These are phyloP conservation scores for Teunomyces funiuensis DNA, from an alignment of 805 yeast genomes.

Conservation along the genomic window DNA sequence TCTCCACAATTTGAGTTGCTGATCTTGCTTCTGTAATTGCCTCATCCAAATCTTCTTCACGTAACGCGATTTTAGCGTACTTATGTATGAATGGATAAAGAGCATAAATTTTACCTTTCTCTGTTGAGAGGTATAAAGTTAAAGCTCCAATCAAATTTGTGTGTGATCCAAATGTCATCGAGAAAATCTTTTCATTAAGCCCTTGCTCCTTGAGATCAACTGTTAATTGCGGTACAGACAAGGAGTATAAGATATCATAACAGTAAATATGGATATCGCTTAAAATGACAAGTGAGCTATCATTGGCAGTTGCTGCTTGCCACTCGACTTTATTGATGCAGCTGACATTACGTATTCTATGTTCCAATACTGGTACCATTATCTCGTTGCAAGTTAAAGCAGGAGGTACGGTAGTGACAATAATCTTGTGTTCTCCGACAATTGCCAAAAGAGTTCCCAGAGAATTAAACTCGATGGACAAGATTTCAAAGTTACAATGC, in stretches of 20 bases:
- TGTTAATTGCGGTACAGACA: conserved; percentile 17
- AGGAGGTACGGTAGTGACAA: conserved; percentile 32
- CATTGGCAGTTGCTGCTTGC: conserved; percentile 23
- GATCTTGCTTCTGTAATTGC: conserved; percentile 14
- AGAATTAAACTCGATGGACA: conserved; percentile 35
- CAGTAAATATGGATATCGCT: conserved; percentile 17
- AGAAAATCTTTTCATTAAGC: conserved; percentile 16
- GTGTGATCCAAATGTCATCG: conserved; percentile 31
- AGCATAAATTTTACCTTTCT: conserved; percentile 21
- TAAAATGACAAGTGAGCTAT: conserved; percentile 25
- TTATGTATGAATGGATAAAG: conserved; percentile 28
- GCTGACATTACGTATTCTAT: conserved; percentile 13
- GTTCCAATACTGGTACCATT: conserved; percentile 8
- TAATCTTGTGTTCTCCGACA: conserved; percentile 29
- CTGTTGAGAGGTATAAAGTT: conserved; percentile 29
- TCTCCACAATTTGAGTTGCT: conserved; percentile 13
- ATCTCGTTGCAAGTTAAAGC: conserved; percentile 1
- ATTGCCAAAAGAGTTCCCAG: conserved; percentile 45
- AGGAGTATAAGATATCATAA: conserved; percentile 22
- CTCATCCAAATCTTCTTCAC: conserved; percentile 13
- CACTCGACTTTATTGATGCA: conserved; percentile 27
- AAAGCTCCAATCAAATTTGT: conserved; percentile 24
- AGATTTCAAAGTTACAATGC: conserved; percentile 28
- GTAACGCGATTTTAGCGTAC: conserved; percentile 16
- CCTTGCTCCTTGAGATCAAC: conserved; percentile 17